Evolutionary conservation across 2,329 filamentous ascomycete genomes (phyloP).

Genomic region (Sporothrix brasiliensis): DNA sequence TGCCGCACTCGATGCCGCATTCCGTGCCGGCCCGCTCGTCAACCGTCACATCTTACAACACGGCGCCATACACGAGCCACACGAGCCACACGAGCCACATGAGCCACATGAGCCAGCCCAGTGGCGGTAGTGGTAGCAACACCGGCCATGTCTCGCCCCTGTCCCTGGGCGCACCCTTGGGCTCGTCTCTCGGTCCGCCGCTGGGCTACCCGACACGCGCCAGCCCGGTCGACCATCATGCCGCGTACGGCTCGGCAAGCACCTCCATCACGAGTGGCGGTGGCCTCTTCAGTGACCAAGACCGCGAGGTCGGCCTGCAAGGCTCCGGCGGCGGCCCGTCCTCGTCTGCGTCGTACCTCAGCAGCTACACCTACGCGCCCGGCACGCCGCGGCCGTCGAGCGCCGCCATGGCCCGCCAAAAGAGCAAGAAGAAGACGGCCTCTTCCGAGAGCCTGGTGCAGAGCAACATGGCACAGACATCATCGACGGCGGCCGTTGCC

Average conservation of each 20-base stretch:
- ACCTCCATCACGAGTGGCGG: neutral
- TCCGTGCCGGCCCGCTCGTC: neutral
- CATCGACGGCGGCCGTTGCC: too few relatives aligned
- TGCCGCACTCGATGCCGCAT: neutral
- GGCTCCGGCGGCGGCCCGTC: slow-evolving; percentile 9
- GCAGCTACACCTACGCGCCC: slow-evolving; percentile 30
- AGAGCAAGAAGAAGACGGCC: slow-evolving; percentile 13
- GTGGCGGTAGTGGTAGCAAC: too few relatives aligned
- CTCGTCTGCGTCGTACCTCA: slow-evolving; percentile 18
- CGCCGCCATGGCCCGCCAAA: slow-evolving; percentile 4
- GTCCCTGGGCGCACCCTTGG: neutral
- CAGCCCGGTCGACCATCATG: slow-evolving; percentile 4
- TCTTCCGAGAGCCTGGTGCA: slow-evolving; percentile 9
- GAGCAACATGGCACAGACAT: neutral
- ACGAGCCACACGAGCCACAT: neutral
- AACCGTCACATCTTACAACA: neutral
- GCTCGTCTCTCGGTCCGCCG: neutral
- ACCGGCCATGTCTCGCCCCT: neutral
- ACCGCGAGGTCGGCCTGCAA: slow-evolving; percentile 26
- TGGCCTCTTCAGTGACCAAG: slow-evolving; percentile 30
- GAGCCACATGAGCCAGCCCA: neutral
- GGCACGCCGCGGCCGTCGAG: neutral
- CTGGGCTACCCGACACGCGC: slow-evolving; percentile 1
- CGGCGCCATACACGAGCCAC: neutral
- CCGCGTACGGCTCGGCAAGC: neutral